Base-by-base conservation (phyloP, 2,329 filamentous ascomycete species). In the Xylaria sp. region DNA sequence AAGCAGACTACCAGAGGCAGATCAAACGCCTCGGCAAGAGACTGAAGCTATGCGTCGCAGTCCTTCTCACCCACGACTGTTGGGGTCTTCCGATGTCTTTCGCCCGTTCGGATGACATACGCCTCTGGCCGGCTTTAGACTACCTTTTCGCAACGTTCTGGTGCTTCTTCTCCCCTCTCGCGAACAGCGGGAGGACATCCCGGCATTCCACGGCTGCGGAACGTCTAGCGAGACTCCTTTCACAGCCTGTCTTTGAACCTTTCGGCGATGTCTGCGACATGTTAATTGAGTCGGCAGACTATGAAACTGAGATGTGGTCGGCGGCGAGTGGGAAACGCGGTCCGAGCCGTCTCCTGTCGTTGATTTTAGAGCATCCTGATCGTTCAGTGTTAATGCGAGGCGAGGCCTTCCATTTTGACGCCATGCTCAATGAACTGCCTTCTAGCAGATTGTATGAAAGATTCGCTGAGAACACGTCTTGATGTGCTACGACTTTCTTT, bases 211-310 rank as follows among this genome's bases (percentile, higher is more conserved):
- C 20, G 1, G n/a, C 55, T 6, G 15, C 46, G 2, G 34, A 15
- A 1, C 15, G 31, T 7, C 15, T 69, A n/a, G 13, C 34, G 18
- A 31, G 31, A 1, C 23, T 60, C 13, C 25, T 41, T 4, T 28
- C 46, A 12, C 13, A 28, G 7, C 15, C 41, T 1, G 20, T 41
- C 0, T 52, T 71, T 23, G 15, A 23, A 15, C 48, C 52, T 1
- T 71, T 55, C 25, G 69, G 60, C 15, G 69, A 67, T 13, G 44
- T 71, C 5, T 66, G 67, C 3, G 69, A 71, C n/a, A 52, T 71
- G 63, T 31, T 69, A 31, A 3, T 69, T 8, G 63, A 71, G 6
- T 28, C 20, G 4, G 63, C 56, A 6, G 63, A 67, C 3, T 71
- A 71, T 9, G 20, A 34, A 9, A 51, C 23, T 3, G 28, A 34